phyloP scores from a whole-genome alignment of 1,284 basidiomycete species.

The Irpex rosettiformis region DNA sequence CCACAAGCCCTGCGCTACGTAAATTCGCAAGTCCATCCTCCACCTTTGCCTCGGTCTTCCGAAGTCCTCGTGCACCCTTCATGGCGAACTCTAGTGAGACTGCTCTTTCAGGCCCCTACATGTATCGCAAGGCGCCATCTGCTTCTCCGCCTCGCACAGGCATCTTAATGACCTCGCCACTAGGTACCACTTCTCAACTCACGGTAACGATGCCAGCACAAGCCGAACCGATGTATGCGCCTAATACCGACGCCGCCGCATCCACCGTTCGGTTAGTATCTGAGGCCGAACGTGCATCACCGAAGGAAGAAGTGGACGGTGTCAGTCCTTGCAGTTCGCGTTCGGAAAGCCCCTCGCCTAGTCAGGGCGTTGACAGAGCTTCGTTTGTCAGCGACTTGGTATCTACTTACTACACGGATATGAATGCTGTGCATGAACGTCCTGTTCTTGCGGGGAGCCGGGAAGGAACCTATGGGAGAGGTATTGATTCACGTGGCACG shows the following conservation, averaged over 20 bases:
- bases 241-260: background rate
- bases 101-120: background rate
- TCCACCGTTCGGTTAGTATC: constrained; percentile 31
- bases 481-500: background rate
- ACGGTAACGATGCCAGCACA: constrained; percentile 11
- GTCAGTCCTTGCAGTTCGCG: background rate
- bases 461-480: background rate
- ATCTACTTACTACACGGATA: constrained; percentile 23
- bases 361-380: constrained; percentile 9
- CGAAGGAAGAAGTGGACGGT: background rate
- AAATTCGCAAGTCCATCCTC: constrained; percentile 16
- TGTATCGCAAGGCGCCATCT: constrained; percentile 1
- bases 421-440: constrained; percentile 1
- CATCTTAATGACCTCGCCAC: constrained; percentile 16
- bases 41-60: constrained; percentile 13
- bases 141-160: constrained; percentile 12
- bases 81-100: background rate
- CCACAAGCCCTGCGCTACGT: constrained; percentile 20
- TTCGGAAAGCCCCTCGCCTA: background rate
- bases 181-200: constrained; percentile 18
- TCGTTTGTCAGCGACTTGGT: constrained; percentile 25
- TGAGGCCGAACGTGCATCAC: constrained; percentile 17
- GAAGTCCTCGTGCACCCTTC: constrained; percentile 7
- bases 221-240: background rate
- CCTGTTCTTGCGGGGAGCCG: background rate